These are phyloP conservation scores for Microcera coccophila DNA, from an alignment of 2,329 filamentous ascomycete species.

Conservation along the genomic window DNA sequence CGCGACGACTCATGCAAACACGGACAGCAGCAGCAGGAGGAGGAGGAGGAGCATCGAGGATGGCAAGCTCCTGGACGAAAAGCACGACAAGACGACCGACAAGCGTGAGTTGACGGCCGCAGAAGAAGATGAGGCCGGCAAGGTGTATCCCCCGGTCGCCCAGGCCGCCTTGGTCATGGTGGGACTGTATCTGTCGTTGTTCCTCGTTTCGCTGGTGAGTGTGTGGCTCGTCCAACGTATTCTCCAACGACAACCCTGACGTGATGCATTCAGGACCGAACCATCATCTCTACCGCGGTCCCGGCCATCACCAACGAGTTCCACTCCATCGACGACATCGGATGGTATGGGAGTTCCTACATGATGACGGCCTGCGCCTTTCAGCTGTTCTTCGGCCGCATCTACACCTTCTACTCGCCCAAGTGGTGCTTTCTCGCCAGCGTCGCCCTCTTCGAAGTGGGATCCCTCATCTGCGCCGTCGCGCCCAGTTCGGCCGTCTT, in stretches of 20 bases:
- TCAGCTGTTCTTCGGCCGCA: slow-evolving; percentile 24
- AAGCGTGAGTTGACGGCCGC: neutral
- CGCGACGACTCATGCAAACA: no score
- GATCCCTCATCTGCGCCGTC: slow-evolving; percentile 21
- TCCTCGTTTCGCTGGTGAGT: slow-evolving; percentile 7
- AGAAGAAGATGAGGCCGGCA: neutral
- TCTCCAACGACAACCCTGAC: neutral
- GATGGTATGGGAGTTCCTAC: slow-evolving; percentile 33
- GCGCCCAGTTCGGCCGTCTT: slow-evolving; percentile 31
- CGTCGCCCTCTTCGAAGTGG: slow-evolving; percentile 23
- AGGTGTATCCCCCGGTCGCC: slow-evolving; percentile 1
- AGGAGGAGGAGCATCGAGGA: no score
- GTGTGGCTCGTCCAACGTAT: neutral
- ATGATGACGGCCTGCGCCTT: slow-evolving; percentile 24
- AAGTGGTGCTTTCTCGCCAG: slow-evolving; percentile 25
- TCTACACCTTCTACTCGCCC: slow-evolving; percentile 28
- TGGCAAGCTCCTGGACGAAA: neutral
- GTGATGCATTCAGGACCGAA: slow-evolving; percentile 4
- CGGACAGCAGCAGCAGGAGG: no score
- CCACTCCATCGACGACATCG: slow-evolving; percentile 40
- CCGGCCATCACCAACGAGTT: slow-evolving; percentile 23
- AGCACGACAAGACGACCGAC: neutral
- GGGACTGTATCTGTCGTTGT: slow-evolving; percentile 9
- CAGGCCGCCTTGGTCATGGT: slow-evolving; percentile 8
- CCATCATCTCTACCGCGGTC: slow-evolving; percentile 11